Base-by-base conservation (phyloP, 2,329 filamentous ascomycete genomes). In the Rhinocladiella similis region DNA sequence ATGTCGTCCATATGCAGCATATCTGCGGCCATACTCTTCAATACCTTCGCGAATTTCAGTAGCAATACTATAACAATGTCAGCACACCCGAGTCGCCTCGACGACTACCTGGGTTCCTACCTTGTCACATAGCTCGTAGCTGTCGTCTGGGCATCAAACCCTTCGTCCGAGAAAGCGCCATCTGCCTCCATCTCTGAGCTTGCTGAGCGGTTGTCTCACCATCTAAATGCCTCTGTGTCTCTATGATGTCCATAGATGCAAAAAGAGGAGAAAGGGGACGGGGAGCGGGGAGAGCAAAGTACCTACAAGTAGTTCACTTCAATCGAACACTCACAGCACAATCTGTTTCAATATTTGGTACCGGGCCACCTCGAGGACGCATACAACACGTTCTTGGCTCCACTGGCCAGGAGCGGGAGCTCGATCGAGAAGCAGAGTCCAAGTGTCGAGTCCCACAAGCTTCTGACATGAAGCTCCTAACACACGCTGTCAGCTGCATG, bases 11-110 rank as follows among this genome's bases (percentile, higher is more conserved):
- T 58, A 61, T 2, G 53, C 46, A 13, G 53, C 53, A 56, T 56
- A 59, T 13, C 53, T 50, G 14, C 57, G 47, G 18, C 57, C 57
- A 20, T 60, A 57, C 22, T 57, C 57, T 25, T 58, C 55, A 16
- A 58, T 58, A 13, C 55, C 55, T 13, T 53, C 39, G n/a, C 55
- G 50, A 46, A 58, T 58, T 29, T 58, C 55, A 9, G 50, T 48
- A n/a, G 55, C 55, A 20, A 58, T 58, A 19, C 55, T 58, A 16
- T 25, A 14, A 14, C 39, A 5, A 22, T 1, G 42, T 56, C 33
- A 56, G 42, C 2, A 29, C 27, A 18, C 16, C 5, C 35, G n/a
- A 10, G n/a, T 22, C 6, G 20, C 12, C 22, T 12, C n/a, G 22
- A 35, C 1, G 20, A 20, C 18, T 5, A 22, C 6, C 29, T 33